These are phyloP conservation scores for Fusarium pseudoanthophilum DNA, from an alignment of 2,329 filamentous ascomycete species.

Conservation along the genomic window DNA sequence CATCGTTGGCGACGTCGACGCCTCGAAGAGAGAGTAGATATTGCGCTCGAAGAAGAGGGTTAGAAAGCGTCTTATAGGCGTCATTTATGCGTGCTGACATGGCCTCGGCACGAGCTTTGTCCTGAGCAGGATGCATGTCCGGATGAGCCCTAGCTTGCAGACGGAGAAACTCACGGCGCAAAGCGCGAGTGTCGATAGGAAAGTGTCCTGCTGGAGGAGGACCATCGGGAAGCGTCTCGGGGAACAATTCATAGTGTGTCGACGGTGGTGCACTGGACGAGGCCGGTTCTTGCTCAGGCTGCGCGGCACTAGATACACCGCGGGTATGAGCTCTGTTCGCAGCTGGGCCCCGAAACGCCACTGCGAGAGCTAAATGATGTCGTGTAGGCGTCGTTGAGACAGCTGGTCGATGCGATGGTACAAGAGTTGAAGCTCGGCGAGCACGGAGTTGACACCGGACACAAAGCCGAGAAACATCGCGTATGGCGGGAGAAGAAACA, in stretches of 20 bases:
- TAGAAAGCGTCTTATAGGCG: slow-evolving; percentile 85
- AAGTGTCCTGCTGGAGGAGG: slow-evolving; percentile 84
- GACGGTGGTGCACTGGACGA: slow-evolving; percentile 32
- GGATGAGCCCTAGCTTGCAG: slow-evolving; percentile 83
- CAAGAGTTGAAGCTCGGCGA: slow-evolving; percentile 40
- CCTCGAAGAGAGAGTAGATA: slow-evolving; percentile 82
- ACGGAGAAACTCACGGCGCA: slow-evolving; percentile 87
- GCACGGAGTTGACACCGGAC: slow-evolving; percentile 48
- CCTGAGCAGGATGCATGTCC: slow-evolving; percentile 68
- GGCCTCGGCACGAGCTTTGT: slow-evolving; percentile 74
- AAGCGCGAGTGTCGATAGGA: slow-evolving; percentile 72
- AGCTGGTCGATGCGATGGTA: slow-evolving; percentile 29
- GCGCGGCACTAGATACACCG: slow-evolving; percentile 27
- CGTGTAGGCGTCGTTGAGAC: slow-evolving; percentile 5
- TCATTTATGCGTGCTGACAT: slow-evolving; percentile 88
- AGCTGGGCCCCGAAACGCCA: background rate
- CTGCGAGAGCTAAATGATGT: slow-evolving; percentile 8
- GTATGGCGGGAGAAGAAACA: slow-evolving; percentile 37
- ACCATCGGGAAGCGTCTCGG: slow-evolving; percentile 77
- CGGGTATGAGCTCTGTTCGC: slow-evolving; percentile 12
- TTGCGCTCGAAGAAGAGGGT: slow-evolving; percentile 85
- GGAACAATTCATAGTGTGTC: slow-evolving; percentile 91
- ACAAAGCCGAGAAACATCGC: slow-evolving; percentile 49
- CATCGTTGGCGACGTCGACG: slow-evolving; percentile 83
- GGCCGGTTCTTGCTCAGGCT: slow-evolving; percentile 7